Evolutionary conservation across 2,329 filamentous ascomycete species (phyloP).

Genomic region (Canariomyces notabilis): DNA sequence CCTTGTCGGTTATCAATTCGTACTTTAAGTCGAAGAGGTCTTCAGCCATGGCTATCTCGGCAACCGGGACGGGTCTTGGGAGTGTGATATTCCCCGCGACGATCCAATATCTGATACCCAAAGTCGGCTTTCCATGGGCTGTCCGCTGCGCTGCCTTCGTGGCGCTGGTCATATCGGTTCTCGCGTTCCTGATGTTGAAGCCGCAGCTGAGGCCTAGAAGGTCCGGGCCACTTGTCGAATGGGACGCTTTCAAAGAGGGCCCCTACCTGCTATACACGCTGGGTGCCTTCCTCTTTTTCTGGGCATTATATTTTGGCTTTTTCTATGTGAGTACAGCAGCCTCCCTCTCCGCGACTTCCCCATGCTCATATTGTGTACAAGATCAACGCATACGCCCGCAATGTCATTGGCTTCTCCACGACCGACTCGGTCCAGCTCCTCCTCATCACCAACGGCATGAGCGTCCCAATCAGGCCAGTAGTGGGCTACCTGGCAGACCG

Average conservation of each 20-base stretch:
- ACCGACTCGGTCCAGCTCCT: conserved; percentile 52
- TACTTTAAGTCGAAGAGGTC: conserved; percentile 55
- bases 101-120: conserved; percentile 53
- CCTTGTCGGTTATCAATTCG: conserved; percentile 47
- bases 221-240: conserved; percentile 45
- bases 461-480: conserved; percentile 50
- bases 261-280: conserved; percentile 40
- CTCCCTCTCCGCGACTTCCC: neutral
- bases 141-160: conserved; percentile 57
- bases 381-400: conserved; percentile 42
- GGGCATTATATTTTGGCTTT: conserved; percentile 50
- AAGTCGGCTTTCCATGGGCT: conserved; percentile 61
- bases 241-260: conserved; percentile 44
- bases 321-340: conserved; percentile 37
- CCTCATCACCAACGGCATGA: conserved; percentile 54
- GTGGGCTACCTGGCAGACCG: conserved; percentile 52
- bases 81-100: conserved; percentile 59
- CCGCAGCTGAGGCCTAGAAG: conserved; percentile 42
- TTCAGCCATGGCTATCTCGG: conserved; percentile 54
- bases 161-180: conserved; percentile 42
- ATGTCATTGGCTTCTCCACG: conserved; percentile 43
- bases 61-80: conserved; percentile 56
- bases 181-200: conserved; percentile 39
- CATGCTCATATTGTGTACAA: conserved; percentile 19
- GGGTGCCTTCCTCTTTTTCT: conserved; percentile 39